Base-by-base conservation (phyloP, 2,329 filamentous ascomycete species). In the Beauveria australis region DNA sequence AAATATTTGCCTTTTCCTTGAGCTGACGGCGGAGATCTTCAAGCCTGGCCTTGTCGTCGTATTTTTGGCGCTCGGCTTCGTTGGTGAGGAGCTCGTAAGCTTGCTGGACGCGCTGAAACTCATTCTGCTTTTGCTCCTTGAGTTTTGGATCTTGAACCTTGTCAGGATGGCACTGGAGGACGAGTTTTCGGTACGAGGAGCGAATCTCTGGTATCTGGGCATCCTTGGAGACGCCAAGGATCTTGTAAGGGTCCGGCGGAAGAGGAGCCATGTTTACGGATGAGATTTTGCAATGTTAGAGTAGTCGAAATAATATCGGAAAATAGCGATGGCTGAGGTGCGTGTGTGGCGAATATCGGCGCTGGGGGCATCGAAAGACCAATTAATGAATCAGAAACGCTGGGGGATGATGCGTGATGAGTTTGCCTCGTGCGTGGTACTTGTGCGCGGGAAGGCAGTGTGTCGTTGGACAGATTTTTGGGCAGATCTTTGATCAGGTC, bases 71-170 rank as follows among this genome's bases (percentile, higher is more conserved):
- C 70, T 87, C 85, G 7, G 77, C 79, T 30, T 93, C 89, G 70
- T 97, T 88, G 69, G 85, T 89, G 63, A 99, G 83, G 33, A 94
- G 80, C 74, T 97, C 94, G 75, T 96, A 99, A 55, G 94, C 92
- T 68, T 92, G 85, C 73, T 97, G 92, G 40, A 97, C 90, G 71
- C 86, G 87, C 74, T 97, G 92, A 70, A 97, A 99, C 74, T 96
- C 88, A 67, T 91, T 87, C 67, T 89, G 86, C 73, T 92, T 95
- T 67, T 85, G 78, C 62, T 85, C 84, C 75, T 94, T 95, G 68
- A 89, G 78, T 18, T 84, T 79, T 58, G 88, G 85, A 68, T 96
- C 84, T 66, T 91, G 87, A 64, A 96, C 85, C 76, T 96, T 96
- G 79, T 97, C 92, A 40, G 92, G 92, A 67, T 97, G 92, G 71